Evolutionary conservation across 345 rosid genomes (phyloP), one percentile per base, ranked within the genome.

Genomic region (Linum lewisii): DNA sequence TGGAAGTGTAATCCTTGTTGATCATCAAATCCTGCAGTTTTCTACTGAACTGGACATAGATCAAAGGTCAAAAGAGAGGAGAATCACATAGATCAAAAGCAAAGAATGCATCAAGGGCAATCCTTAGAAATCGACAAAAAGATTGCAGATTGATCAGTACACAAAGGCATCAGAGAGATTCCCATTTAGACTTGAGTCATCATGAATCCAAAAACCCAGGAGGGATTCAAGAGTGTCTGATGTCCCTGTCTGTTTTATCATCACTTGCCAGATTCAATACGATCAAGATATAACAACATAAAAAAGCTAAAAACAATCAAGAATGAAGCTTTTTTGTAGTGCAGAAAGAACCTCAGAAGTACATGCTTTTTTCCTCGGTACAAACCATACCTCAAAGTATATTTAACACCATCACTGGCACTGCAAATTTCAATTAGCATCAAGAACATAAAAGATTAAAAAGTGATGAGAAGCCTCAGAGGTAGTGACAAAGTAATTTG

Each of bases 221-320:
- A 42, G 47, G 47, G 18, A 42, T 29, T 29, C 5, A 7, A 70
- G 68, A 65, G 66, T 73, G 18, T 56, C 95, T 78, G 92, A 83
- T 87, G 87, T 87, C 90, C 90, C 92, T 83, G 93, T 88, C 94
- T 86, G 49, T 70, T 77, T 67, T 68, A 74, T 86, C 87, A 54
- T 84, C 88, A 86, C 66, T 78, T 78, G 94, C 70, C 47, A 1
- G 64, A 14, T 16, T 4, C 32, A 54, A 59, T 4, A 21, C 13
- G 2, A 29, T 1, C 14, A 21, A 2, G 2, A 11, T 15, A 6
- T 4, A 29, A 29, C 34, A 29, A 21, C 6, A 21, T 18, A 50
- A 50, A n/a, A 50, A n/a, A 34, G 1, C 10, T 11, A 34, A 1
- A 11, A 6, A 34, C 25, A 8, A n/a, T n/a, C 3, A 34, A 66